Percentiles rank a stretch among this genome's conserved stretches.
Evolutionary conservation across 352 stramenopile genomes (phyloP).

Genomic region (Phytopythium mirpurense): DNA sequence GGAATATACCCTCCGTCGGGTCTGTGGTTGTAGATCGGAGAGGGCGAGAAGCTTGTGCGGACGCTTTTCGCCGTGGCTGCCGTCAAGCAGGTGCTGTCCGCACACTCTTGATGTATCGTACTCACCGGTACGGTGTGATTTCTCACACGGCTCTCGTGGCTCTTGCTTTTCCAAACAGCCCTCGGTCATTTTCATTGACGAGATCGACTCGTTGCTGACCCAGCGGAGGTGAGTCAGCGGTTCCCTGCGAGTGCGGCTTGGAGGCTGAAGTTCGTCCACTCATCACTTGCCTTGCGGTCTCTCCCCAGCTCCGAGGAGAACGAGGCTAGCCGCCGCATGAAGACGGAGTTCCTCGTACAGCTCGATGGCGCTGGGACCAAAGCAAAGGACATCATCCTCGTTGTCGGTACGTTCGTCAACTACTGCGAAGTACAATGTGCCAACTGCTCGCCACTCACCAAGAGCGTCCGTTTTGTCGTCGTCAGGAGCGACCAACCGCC

Average conservation of each 20-base stretch:
- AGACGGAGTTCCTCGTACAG: slow-evolving; percentile 98
- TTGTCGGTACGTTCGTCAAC: slow-evolving; percentile 46
- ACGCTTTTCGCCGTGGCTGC: slow-evolving; percentile 96
- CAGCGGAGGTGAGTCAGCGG: slow-evolving; percentile 74
- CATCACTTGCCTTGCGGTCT: not conserved
- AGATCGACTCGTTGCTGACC: slow-evolving; percentile 98
- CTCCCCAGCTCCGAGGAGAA: slow-evolving; percentile 91
- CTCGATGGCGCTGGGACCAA: slow-evolving; percentile 93
- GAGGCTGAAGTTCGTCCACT: not conserved
- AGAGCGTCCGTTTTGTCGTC: slow-evolving; percentile 7
- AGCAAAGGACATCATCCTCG: slow-evolving; percentile 88
- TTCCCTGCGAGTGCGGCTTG: not conserved
- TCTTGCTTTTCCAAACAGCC: too few species aligned
- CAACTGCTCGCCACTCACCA: too few species aligned
- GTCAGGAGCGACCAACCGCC: slow-evolving; percentile 94
- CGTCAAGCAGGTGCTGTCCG: slow-evolving; percentile 83
- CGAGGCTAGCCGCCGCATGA: slow-evolving; percentile 95
- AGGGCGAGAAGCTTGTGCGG: slow-evolving; percentile 97
- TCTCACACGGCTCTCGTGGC: too few species aligned
- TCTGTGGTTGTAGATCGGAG: slow-evolving; percentile 95
- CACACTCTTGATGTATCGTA: too few species aligned
- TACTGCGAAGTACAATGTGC: too few species aligned
- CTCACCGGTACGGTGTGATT: too few species aligned
- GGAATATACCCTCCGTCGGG: too few species aligned
- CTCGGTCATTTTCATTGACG: slow-evolving; percentile 99